Conservation (phyloP, 768 basidiomycete species). For the Lentinula aciculospora region DNA sequence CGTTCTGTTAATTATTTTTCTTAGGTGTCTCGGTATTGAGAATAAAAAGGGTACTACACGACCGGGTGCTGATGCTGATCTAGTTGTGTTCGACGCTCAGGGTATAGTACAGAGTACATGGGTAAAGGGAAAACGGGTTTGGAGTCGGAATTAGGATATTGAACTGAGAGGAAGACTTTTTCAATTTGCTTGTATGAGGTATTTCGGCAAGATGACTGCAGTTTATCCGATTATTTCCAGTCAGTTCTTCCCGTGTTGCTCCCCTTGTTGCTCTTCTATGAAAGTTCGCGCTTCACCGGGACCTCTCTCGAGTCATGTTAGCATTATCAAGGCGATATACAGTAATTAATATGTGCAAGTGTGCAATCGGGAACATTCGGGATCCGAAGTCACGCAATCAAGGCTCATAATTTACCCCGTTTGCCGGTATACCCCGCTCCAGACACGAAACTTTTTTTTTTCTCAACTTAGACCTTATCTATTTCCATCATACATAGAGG, state of each 20-base stretch:
- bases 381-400: neutral
- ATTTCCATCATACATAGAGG: neutral
- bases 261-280: neutral
- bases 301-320: neutral
- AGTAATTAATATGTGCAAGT: too few species aligned
- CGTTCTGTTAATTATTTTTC: neutral
- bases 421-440: neutral
- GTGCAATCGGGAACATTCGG: neutral
- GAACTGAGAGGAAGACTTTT: constrained; percentile 6
- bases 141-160: constrained; percentile 24
- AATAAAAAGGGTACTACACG: constrained; percentile 75
- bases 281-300: constrained; percentile 15
- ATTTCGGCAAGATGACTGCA: neutral
- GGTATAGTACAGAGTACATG: constrained; percentile 68
- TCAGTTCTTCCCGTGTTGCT: too few species aligned
- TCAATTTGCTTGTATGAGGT: neutral
- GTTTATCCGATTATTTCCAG: neutral
- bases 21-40: constrained; percentile 73
- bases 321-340: too few species aligned
- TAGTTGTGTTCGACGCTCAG: constrained; percentile 66
- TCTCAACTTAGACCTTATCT: neutral
- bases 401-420: neutral
- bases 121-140: constrained; percentile 73
- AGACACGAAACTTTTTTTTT: neutral
- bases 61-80: constrained; percentile 82